phyloP scores from a whole-genome alignment of 2,329 filamentous ascomycete genomes.

The Elsinoe arachidis region DNA sequence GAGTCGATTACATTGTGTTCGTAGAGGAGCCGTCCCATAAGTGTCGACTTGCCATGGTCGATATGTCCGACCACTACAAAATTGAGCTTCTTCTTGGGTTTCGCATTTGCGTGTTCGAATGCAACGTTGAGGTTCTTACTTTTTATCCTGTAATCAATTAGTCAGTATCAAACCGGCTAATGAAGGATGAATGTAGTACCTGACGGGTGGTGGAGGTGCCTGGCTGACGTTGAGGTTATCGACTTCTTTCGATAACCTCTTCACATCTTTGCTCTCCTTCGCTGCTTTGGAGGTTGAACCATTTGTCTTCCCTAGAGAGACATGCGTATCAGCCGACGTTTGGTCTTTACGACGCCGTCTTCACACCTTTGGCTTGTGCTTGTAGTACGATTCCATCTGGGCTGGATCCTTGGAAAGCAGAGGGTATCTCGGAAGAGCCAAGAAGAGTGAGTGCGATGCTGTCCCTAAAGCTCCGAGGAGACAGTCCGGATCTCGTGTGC shows the following conservation, averaged over 20 bases:
- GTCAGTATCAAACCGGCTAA: not conserved
- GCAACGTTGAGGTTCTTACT: conserved; percentile 77
- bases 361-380: conserved; percentile 55
- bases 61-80: conserved; percentile 63
- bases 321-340: conserved; percentile 4
- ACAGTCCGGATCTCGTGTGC: not conserved
- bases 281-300: not conserved
- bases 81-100: conserved; percentile 60
- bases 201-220: not conserved
- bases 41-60: conserved; percentile 92
- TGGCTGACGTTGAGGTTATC: not conserved
- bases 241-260: conserved; percentile 14
- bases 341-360: conserved; percentile 11
- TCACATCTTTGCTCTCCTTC: conserved; percentile 20
- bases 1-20: conserved; percentile 85
- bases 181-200: not conserved
- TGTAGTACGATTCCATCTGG: conserved; percentile 82
- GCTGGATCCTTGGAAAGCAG: conserved; percentile 72
- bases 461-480: not conserved
- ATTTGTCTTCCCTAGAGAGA: conserved; percentile 17
- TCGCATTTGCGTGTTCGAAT: conserved; percentile 66
- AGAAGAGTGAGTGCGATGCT: not conserved
- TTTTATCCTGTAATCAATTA: conserved; percentile 36
- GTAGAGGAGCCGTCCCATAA: conserved; percentile 89
- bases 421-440: not conserved